A percentile compares a stretch with the other conserved stretches of the same genome.
Evolutionary conservation across 352 stramenopile genomes (phyloP).

Genomic region (Pythium aphanidermatum): DNA sequence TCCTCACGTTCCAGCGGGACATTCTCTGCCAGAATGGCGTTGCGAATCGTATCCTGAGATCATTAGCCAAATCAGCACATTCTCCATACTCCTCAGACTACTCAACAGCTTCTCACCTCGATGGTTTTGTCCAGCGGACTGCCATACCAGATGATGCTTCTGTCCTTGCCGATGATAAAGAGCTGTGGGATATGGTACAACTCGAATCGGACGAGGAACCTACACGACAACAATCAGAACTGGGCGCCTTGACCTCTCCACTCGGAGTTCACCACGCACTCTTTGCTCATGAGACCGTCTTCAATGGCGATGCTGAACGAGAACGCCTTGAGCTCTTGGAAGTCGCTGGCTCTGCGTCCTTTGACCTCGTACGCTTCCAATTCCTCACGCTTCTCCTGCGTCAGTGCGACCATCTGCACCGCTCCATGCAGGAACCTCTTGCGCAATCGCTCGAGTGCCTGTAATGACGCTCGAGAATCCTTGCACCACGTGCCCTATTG

Average conservation of each 20-base stretch:
- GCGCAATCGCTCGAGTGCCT: constrained; percentile 40
- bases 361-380: constrained; percentile 56
- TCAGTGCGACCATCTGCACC: constrained; percentile 60
- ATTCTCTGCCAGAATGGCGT: constrained; percentile 25
- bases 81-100: background rate
- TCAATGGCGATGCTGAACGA: constrained; percentile 62
- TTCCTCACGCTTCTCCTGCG: constrained; percentile 62
- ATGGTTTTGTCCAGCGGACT: constrained; percentile 25
- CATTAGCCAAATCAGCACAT: background rate
- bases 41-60: constrained; percentile 23
- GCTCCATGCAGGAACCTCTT: constrained; percentile 29
- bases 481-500: constrained; percentile 56
- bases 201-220: constrained; percentile 64
- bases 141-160: constrained; percentile 54
- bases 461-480: constrained; percentile 41
- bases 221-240: constrained; percentile 12
- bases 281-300: constrained; percentile 62
- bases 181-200: constrained; percentile 43
- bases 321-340: constrained; percentile 43
- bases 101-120: too few relatives aligned
- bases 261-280: too few relatives aligned
- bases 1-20: background rate
- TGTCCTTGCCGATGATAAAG: constrained; percentile 57
- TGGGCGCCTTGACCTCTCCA: too few relatives aligned
- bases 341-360: constrained; percentile 45